phyloP scores from a whole-genome alignment of 192 early-diverging fungal genomes.

The Entomortierella chlamydospora region DNA sequence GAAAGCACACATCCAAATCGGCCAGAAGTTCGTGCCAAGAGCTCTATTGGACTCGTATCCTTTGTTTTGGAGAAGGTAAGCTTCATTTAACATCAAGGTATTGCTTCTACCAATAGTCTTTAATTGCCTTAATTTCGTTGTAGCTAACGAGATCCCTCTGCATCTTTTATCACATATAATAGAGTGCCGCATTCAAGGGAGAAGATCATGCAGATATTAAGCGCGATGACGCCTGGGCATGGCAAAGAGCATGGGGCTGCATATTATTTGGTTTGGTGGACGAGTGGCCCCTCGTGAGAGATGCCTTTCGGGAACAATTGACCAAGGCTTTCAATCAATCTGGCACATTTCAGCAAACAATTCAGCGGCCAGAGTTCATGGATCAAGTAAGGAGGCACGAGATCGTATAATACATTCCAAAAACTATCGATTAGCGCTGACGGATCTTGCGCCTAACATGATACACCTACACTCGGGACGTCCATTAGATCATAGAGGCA shows the following conservation, averaged over 20 bases:
- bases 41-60: slow-evolving; percentile 29
- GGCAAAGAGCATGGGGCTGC: slow-evolving; percentile 16
- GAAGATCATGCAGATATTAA: neutral
- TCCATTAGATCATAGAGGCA: slow-evolving; percentile 1
- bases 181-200: too few relatives aligned
- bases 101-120: neutral
- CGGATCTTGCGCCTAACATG: neutral
- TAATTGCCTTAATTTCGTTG: too few relatives aligned
- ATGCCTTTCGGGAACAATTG: slow-evolving; percentile 34
- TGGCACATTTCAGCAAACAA: neutral
- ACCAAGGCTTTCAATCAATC: neutral
- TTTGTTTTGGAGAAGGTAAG: slow-evolving; percentile 15
- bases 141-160: too few relatives aligned
- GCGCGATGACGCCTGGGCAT: neutral
- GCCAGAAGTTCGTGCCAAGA: slow-evolving; percentile 37
- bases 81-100: neutral
- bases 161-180: too few relatives aligned
- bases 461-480: too few relatives aligned
- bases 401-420: neutral
- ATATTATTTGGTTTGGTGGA: slow-evolving; percentile 18
- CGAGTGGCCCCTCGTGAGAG: slow-evolving; percentile 36
- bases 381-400: slow-evolving; percentile 4
- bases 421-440: too few relatives aligned
- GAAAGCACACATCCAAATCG: slow-evolving; percentile 22
- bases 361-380: neutral